Evolutionary conservation across 768 basidiomycete genomes (phyloP), one percentile per base, ranked within the genome.

Genomic region (Hortiboletus campestris): DNA sequence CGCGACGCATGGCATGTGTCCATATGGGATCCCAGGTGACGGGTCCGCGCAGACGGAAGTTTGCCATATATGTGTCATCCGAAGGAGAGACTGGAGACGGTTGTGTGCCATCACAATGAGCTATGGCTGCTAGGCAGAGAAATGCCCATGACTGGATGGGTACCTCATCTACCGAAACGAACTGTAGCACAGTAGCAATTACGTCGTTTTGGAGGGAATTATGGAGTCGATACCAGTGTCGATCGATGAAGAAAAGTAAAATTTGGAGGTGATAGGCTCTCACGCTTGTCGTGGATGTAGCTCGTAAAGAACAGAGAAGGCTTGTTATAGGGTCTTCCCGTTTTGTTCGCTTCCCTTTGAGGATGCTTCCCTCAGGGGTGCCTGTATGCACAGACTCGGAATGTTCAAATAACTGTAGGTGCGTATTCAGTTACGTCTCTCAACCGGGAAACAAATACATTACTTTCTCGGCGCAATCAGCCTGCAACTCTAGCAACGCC

Each of bases 131-230:
- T 41, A 94, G 75, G 65, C 85, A 89, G 31, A 96, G 63, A 63
- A 96, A 90, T 1, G 86, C 78, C 95, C 94, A 98, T 3, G 85
- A 86, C 63, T 96, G 94, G 2, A 89, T 73, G 4, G 68, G 64
- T 20, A 77, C 64, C 46, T 94, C 88, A 39, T 89, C 85, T 28
- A 80, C 73, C 5, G 84, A 78, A 32, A 95, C 74, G 36, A 87
- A 78, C 45, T 82, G 79, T 12, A 85, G 64, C 29, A 94, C 78
- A 2, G 76, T 71, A 20, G 75, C 63, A 46, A 86, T 72, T 34
- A 94, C 75, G 2, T 81, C 77, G 43, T 75, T 72, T 59, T 85
- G 86, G 38, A 88, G 76, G 5, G 76, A 70, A 34, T 74, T 67
- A 57, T 90, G 85, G 22, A 97, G 70, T 22, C 76, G 66, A 14